Conservation (phyloP, 176 grass and related monocot species). For the Oryza brachyantha region DNA sequence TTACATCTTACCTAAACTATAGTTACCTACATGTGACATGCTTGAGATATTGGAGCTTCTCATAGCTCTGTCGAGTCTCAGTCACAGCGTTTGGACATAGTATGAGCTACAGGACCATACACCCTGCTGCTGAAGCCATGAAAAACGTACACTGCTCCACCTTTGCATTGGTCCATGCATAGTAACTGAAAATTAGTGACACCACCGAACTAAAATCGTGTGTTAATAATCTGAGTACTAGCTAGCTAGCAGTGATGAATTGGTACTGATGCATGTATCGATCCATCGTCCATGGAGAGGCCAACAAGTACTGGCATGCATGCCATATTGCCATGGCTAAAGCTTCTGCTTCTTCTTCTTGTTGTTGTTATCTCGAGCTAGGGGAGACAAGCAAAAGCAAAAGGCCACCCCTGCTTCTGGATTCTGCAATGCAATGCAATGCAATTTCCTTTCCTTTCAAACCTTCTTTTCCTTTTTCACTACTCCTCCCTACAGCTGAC, state of each 20-base stretch:
- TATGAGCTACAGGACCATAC: background rate
- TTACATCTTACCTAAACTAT: no score
- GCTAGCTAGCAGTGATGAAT: no score
- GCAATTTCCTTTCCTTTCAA: constrained; percentile 29
- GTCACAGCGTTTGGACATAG: no score
- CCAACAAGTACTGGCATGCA: background rate
- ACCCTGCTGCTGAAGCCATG: background rate
- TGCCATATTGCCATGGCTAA: background rate
- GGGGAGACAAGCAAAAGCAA: constrained; percentile 39
- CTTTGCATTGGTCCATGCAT: background rate
- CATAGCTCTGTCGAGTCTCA: no score
- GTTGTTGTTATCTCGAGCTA: constrained; percentile 15
- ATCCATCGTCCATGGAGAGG: background rate
- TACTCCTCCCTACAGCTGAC: background rate
- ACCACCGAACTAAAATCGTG: no score
- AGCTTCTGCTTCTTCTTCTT: no score
- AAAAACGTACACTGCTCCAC: background rate
- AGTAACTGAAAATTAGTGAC: no score
- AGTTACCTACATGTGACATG: no score
- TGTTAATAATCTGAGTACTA: no score
- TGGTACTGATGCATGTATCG: background rate
- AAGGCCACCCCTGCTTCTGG: constrained; percentile 31
- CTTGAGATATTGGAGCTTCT: no score
- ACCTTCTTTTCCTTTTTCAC: background rate
- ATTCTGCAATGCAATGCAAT: constrained; percentile 25